Conservation (phyloP, 768 basidiomycete species). For the Lentinula raphanica region DNA sequence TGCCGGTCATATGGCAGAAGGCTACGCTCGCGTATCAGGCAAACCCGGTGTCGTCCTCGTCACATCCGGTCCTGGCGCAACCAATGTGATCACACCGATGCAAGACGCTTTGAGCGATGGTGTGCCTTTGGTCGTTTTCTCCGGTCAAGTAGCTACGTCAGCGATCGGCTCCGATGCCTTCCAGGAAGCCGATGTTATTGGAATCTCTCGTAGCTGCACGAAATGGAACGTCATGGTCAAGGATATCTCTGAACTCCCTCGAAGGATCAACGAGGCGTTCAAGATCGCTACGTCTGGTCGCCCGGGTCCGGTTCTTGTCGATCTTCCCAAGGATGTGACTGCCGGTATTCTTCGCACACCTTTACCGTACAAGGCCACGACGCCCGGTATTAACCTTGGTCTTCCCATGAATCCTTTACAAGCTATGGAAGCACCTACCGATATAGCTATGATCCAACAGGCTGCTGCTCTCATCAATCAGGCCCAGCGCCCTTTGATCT, state of each 20-base stretch:
- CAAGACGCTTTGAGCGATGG: constrained; percentile 96
- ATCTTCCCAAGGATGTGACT: constrained; percentile 98
- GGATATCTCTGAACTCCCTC: constrained; percentile 89
- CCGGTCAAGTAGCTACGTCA: constrained; percentile 98
- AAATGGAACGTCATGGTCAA: constrained; percentile 99
- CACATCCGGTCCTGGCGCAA: constrained; percentile 96
- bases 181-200: constrained; percentile 96
- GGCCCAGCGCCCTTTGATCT: constrained; percentile 86
- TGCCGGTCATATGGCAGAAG: constrained; percentile 98
- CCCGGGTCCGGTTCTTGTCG: constrained; percentile 96
- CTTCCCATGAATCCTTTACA: constrained; percentile 73
- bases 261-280: constrained; percentile 98
- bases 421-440: constrained; percentile 50
- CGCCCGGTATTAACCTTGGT: constrained; percentile 69
- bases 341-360: constrained; percentile 85
- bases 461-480: constrained; percentile 91
- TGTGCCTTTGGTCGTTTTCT: constrained; percentile 90
- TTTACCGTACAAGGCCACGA: constrained; percentile 80
- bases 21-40: constrained; percentile 95
- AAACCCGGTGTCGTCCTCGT: constrained; percentile 97
- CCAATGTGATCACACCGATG: constrained; percentile 97
- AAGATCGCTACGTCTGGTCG: constrained; percentile 97
- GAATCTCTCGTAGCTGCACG: constrained; percentile 94
- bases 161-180: constrained; percentile 98
- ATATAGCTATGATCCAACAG: constrained; percentile 63